A percentile compares a stretch with the other conserved stretches of the same genome.
Conservation (phyloP, 208 protist genomes). For the Vickermania ingenoplastis region DNA sequence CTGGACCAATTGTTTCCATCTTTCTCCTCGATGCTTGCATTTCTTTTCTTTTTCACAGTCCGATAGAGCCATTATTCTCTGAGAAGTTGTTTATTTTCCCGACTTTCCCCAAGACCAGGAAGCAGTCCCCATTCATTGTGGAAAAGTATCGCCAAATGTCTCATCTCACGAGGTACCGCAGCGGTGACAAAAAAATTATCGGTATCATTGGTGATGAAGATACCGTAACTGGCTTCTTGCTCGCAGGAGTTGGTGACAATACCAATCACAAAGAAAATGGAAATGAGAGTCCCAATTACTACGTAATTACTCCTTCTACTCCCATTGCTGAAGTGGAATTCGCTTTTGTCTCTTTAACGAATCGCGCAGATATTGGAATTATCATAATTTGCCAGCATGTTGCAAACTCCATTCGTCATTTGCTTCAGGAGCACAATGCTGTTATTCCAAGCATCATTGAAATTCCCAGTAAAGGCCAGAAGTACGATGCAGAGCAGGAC, state of each 20-base stretch:
- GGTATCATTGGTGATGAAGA: conserved; percentile 93
- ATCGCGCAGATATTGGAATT: conserved; percentile 88
- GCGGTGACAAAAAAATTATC: conserved; percentile 73
- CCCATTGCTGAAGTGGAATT: conserved; percentile 86
- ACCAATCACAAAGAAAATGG: conserved; percentile 7
- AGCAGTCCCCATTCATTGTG: too few species aligned
- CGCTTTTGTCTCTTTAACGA: conserved; percentile 86
- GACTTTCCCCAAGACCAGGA: too few species aligned
- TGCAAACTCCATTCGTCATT: conserved; percentile 92
- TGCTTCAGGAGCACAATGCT: conserved; percentile 87
- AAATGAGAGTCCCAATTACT: conserved; percentile 89
- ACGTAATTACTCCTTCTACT: conserved; percentile 88
- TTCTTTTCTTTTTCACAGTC: too few species aligned
- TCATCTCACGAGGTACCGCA: too few species aligned
- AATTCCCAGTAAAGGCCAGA: conserved; percentile 94
- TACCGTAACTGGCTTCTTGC: conserved; percentile 94
- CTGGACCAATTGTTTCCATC: too few species aligned
- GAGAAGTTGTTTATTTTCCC: too few species aligned
- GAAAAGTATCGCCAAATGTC: too few species aligned
- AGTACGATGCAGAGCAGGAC: conserved; percentile 95
- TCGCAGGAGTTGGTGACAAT: conserved; percentile 92
- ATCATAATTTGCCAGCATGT: conserved; percentile 96
- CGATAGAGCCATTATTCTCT: too few species aligned
- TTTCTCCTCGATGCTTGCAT: too few species aligned
- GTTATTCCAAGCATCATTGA: conserved; percentile 93